A percentile compares a stretch with the other conserved stretches of the same genome.
phyloP scores from a whole-genome alignment of 495 filamentous ascomycete genomes.

The Darksidea phi region DNA sequence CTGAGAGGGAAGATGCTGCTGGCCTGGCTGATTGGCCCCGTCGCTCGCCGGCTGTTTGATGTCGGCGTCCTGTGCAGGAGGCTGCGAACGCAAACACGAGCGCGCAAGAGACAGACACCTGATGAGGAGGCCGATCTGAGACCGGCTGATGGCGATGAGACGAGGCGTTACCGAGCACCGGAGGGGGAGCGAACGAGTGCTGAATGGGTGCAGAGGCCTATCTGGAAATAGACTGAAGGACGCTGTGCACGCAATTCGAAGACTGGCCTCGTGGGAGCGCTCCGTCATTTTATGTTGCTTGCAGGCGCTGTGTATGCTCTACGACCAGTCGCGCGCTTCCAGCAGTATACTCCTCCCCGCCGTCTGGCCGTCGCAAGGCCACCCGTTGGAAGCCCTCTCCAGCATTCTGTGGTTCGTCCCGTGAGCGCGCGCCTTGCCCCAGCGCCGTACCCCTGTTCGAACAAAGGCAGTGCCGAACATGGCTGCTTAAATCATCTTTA shows the following conservation, averaged over 20 bases:
- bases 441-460: slow-evolving; percentile 33
- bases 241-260: slow-evolving; percentile 14
- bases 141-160: slow-evolving; percentile 24
- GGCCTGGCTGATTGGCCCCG: slow-evolving; percentile 2
- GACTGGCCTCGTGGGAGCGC: slow-evolving; percentile 20
- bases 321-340: slow-evolving; percentile 35
- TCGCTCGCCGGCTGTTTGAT: slow-evolving; percentile 29
- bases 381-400: slow-evolving; percentile 20
- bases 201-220: slow-evolving; percentile 6
- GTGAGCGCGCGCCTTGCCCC: slow-evolving; percentile 33
- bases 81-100: slow-evolving; percentile 21
- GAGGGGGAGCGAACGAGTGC: slow-evolving; percentile 9
- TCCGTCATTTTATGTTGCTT: slow-evolving; percentile 30
- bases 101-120: neutral
- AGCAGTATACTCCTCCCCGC: slow-evolving; percentile 18
- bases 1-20: slow-evolving; percentile 2
- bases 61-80: slow-evolving; percentile 23
- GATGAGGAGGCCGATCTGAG: slow-evolving; percentile 7
- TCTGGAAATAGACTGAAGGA: slow-evolving; percentile 9
- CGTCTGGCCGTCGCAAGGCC: slow-evolving; percentile 17
- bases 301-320: slow-evolving; percentile 31
- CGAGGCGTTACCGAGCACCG: neutral
- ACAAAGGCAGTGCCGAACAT: slow-evolving; percentile 32
- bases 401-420: slow-evolving; percentile 31
- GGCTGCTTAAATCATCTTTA: slow-evolving; percentile 28